Percentiles rank a stretch among this genome's conserved stretches.
Evolutionary conservation across 805 yeast genomes (phyloP).

Genomic region (Blastobotrys muscicola): DNA sequence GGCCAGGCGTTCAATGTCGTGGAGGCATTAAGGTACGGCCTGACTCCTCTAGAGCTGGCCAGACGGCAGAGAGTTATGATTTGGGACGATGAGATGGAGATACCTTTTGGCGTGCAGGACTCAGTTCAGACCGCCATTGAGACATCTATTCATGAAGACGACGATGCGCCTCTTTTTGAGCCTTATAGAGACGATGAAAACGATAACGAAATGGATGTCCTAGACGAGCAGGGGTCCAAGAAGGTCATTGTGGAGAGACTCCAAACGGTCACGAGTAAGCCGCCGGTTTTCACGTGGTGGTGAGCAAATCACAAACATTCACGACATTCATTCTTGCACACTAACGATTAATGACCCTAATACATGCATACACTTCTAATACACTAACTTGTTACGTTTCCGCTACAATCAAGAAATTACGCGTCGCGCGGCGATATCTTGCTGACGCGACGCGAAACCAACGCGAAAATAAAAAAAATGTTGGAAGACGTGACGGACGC

Average conservation of each 20-base stretch:
- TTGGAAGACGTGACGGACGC: constrained; percentile 45
- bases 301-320: too few species aligned
- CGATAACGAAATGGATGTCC: background rate
- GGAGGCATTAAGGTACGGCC: constrained; percentile 49
- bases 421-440: too few species aligned
- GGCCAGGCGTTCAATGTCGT: constrained; percentile 74
- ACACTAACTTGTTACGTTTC: too few species aligned
- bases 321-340: too few species aligned
- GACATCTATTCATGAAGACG: constrained; percentile 24
- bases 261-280: constrained; percentile 43
- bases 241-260: constrained; percentile 52
- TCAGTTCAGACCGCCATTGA: constrained; percentile 37
- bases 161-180: background rate
- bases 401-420: too few species aligned
- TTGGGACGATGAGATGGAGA: constrained; percentile 51
- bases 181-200: background rate
- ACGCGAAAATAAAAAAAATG: too few species aligned
- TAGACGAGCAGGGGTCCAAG: constrained; percentile 26
- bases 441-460: too few species aligned
- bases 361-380: too few species aligned
- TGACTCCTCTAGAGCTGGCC: constrained; percentile 61
- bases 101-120: constrained; percentile 39
- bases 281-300: constrained; percentile 66
- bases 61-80: constrained; percentile 48
- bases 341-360: background rate